phyloP scores from a whole-genome alignment of 1,139 yeast genomes.

The Blastobotrys proliferans region DNA sequence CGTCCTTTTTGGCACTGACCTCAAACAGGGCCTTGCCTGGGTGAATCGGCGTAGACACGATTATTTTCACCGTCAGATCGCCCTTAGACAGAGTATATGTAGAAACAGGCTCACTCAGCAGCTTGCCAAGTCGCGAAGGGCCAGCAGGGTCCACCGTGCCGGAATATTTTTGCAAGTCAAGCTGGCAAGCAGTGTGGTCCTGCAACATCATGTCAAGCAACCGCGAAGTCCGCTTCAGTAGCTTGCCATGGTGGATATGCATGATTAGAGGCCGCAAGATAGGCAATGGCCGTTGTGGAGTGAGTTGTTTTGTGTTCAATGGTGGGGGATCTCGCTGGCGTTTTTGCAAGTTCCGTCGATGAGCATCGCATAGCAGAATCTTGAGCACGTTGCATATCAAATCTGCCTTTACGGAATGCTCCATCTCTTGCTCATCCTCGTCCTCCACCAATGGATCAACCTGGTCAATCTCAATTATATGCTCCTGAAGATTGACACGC shows the following conservation, averaged over 20 bases:
- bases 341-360: constrained; percentile 47
- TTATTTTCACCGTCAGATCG: constrained; percentile 22
- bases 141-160: constrained; percentile 10
- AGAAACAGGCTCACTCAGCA: constrained; percentile 30
- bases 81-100: constrained; percentile 17
- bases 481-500: constrained; percentile 59
- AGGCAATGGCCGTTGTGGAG: constrained; percentile 34
- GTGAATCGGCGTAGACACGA: constrained; percentile 31
- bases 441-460: constrained; percentile 36
- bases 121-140: constrained; percentile 25
- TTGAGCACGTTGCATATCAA: constrained; percentile 50
- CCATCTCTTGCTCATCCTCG: constrained; percentile 14
- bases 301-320: constrained; percentile 26
- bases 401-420: constrained; percentile 42
- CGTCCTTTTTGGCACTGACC: constrained; percentile 37
- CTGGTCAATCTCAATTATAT: constrained; percentile 66
- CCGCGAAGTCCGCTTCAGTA: constrained; percentile 42
- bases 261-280: constrained; percentile 65
- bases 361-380: constrained; percentile 58
- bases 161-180: constrained; percentile 17
- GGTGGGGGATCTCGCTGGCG: constrained; percentile 36
- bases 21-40: constrained; percentile 30
- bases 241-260: constrained; percentile 59
- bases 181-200: constrained; percentile 25
- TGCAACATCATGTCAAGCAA: constrained; percentile 42